These are phyloP conservation scores for Leccinellum luteum DNA, from an alignment of 768 basidiomycete species.

Conservation along the genomic window DNA sequence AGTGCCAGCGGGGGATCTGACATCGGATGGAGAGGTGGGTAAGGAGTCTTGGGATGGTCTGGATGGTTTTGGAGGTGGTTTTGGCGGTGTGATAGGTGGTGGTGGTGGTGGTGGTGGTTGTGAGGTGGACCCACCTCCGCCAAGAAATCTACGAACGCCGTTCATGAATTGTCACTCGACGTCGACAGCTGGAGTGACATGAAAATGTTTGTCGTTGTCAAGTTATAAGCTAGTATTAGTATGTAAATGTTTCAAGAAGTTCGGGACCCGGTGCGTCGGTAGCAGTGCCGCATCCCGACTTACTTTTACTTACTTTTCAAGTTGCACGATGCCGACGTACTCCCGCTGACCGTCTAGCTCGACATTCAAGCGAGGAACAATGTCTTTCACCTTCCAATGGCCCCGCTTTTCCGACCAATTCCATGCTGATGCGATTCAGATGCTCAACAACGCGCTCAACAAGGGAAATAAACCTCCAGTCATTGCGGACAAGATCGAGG, in stretches of 20 bases:
- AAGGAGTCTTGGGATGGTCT: slow-evolving; percentile 46
- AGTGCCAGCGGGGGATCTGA: slow-evolving; percentile 21
- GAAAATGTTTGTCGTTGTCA: slow-evolving; percentile 16
- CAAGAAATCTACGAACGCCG: slow-evolving; percentile 67
- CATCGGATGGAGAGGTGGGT: slow-evolving; percentile 28
- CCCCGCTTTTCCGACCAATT: slow-evolving; percentile 96
- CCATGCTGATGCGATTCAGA: slow-evolving; percentile 92
- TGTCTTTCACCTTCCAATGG: slow-evolving; percentile 95
- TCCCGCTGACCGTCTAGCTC: slow-evolving; percentile 4
- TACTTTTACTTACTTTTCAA: slow-evolving; percentile 16
- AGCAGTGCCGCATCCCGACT: background rate
- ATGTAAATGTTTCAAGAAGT: background rate
- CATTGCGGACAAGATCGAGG: slow-evolving; percentile 96
- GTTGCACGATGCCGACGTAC: slow-evolving; percentile 16
- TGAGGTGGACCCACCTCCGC: slow-evolving; percentile 39
- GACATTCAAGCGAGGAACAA: slow-evolving; percentile 26
- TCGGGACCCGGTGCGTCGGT: background rate
- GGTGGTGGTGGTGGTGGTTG: slow-evolving; percentile 27
- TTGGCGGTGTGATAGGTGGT: slow-evolving; percentile 22
- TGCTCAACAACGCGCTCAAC: slow-evolving; percentile 96
- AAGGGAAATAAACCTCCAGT: slow-evolving; percentile 97
- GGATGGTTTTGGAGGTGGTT: slow-evolving; percentile 38
- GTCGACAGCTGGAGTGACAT: slow-evolving; percentile 20
- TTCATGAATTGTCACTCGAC: slow-evolving; percentile 51
- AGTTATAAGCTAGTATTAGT: background rate